Percentiles rank a stretch among this genome's conserved stretches.
Conservation (phyloP, 2,329 filamentous ascomycete species). For the Colletotrichum sp. region DNA sequence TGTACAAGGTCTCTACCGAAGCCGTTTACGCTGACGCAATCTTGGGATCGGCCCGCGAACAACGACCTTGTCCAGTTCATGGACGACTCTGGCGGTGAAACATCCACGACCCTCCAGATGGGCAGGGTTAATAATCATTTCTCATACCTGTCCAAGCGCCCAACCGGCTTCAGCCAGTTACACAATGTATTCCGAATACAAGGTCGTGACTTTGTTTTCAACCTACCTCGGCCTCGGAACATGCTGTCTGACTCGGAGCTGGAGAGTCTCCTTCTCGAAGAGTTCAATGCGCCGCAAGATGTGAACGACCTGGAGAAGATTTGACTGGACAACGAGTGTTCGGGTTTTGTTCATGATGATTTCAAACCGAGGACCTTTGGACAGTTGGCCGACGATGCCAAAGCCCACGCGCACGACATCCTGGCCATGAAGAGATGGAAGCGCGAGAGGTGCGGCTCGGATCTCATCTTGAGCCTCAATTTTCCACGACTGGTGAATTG, state of each 20-base stretch:
- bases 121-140: neutral
- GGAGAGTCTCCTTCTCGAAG: neutral
- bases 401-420: neutral
- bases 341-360: neutral
- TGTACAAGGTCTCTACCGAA: neutral
- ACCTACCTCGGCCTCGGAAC: neutral
- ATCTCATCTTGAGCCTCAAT: neutral
- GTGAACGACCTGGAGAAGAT: neutral
- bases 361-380: neutral
- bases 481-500: neutral
- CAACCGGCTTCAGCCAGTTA: neutral
- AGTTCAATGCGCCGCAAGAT: neutral
- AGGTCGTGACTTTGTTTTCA: neutral
- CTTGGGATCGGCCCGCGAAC: neutral
- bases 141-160: neutral
- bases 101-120: neutral
- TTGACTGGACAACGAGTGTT: neutral
- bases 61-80: neutral
- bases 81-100: neutral
- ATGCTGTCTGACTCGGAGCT: neutral
- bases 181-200: neutral
- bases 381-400: neutral
- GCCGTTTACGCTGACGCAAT: neutral
- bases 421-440: neutral
- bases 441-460: neutral